Evolutionary conservation across 495 filamentous ascomycete species (phyloP).

Genomic region (Sordaria brevicollis): DNA sequence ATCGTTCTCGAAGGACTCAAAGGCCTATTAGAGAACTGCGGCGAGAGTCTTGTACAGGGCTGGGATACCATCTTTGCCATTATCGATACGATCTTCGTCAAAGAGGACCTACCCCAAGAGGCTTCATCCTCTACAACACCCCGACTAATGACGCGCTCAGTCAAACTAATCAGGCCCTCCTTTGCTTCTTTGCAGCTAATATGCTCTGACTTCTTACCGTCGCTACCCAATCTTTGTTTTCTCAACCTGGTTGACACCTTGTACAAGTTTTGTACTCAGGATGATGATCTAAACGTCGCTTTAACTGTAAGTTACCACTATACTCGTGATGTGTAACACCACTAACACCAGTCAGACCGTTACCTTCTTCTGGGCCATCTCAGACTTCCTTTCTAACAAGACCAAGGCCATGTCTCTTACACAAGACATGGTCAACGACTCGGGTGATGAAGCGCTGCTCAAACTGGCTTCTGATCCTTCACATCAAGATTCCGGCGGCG

Average conservation of each 20-base stretch:
- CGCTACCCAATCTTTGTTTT: slow-evolving; percentile 68
- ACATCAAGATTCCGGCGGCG: slow-evolving; percentile 42
- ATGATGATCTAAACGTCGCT: slow-evolving; percentile 90
- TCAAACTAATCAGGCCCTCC: slow-evolving; percentile 67
- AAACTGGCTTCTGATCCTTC: slow-evolving; percentile 41
- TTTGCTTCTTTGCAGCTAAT: slow-evolving; percentile 86
- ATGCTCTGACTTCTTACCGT: slow-evolving; percentile 83
- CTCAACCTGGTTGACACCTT: slow-evolving; percentile 80
- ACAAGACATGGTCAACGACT: slow-evolving; percentile 37
- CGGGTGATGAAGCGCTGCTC: slow-evolving; percentile 38
- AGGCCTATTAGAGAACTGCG: slow-evolving; percentile 76
- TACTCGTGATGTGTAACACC: not conserved
- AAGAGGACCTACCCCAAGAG: slow-evolving; percentile 18
- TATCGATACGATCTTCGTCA: slow-evolving; percentile 71
- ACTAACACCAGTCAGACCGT: slow-evolving; percentile 49
- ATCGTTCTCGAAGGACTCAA: slow-evolving; percentile 72
- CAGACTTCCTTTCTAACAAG: slow-evolving; percentile 62
- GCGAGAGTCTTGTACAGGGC: slow-evolving; percentile 67
- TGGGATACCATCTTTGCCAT: slow-evolving; percentile 83
- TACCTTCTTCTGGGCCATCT: slow-evolving; percentile 91
- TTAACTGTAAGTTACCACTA: slow-evolving; percentile 51
- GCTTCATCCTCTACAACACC: slow-evolving; percentile 5
- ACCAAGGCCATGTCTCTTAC: slow-evolving; percentile 36
- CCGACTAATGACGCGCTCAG: slow-evolving; percentile 46
- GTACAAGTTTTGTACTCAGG: slow-evolving; percentile 74